These are phyloP conservation scores for Vinca major DNA, from an alignment of 305 asterid species.

Conservation along the genomic window DNA sequence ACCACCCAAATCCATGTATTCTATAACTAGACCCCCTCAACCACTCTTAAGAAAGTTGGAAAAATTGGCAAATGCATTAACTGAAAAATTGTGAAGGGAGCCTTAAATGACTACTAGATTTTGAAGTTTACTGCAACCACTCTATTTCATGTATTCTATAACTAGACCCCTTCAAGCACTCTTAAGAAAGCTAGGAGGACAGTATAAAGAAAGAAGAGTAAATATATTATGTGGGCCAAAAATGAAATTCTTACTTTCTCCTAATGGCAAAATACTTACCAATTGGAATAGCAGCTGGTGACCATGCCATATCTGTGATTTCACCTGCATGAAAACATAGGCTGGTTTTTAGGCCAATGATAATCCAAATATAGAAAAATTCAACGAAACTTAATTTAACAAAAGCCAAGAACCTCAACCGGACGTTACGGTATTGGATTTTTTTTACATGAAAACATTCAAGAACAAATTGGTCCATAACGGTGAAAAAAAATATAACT, in stretches of 20 bases:
- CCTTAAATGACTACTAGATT: not conserved
- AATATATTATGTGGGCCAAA: not conserved
- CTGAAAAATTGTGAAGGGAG: not conserved
- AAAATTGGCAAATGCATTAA: not conserved
- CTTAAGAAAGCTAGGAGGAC: not conserved
- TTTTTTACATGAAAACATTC: not conserved
- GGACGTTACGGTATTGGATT: not conserved
- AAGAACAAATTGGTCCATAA: not conserved
- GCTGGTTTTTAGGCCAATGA: not conserved
- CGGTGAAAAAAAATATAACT: not conserved
- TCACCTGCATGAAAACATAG: slow-evolving; percentile 50
- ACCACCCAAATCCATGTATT: no score
- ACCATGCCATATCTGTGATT: slow-evolving; percentile 77
- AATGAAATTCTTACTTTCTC: not conserved
- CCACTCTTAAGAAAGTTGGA: no score
- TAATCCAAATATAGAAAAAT: not conserved
- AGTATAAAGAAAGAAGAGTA: not conserved
- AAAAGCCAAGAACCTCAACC: not conserved
- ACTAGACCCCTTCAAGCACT: not conserved
- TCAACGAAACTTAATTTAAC: not conserved
- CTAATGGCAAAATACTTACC: slow-evolving; percentile 32
- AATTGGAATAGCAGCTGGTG: slow-evolving; percentile 48
- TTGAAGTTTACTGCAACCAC: not conserved
- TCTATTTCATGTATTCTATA: not conserved
- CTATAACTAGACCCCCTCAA: no score